These are phyloP conservation scores for Cryptococcus maquisensis DNA, from an alignment of 1,284 basidiomycete species.

Conservation along the genomic window DNA sequence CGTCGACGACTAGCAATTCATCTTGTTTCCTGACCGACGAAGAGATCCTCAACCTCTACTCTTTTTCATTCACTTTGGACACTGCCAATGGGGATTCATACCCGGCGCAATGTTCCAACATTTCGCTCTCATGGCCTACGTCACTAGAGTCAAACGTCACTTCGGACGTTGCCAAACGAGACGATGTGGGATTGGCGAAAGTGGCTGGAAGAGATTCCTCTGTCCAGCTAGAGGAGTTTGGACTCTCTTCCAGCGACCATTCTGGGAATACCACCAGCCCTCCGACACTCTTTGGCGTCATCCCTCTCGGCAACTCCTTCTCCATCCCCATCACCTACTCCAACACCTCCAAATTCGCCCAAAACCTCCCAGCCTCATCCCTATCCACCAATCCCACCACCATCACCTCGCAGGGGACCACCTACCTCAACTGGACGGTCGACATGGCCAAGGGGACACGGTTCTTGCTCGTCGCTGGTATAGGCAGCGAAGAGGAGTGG, in stretches of 20 bases:
- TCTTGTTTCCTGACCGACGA: conserved; percentile 37
- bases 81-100: conserved; percentile 16
- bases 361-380: conserved; percentile 25
- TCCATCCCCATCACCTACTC: conserved; percentile 41
- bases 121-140: conserved; percentile 44
- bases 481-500: conserved; percentile 42
- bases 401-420: conserved; percentile 34
- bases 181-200: neutral
- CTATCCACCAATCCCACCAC: conserved; percentile 39
- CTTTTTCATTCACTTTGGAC: conserved; percentile 44
- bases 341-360: conserved; percentile 20
- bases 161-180: conserved; percentile 5
- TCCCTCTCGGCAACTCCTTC: conserved; percentile 46
- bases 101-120: conserved; percentile 44
- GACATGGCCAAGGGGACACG: conserved; percentile 44
- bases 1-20: conserved; percentile 12
- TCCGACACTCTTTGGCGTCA: conserved; percentile 46
- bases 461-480: conserved; percentile 45
- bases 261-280: conserved; percentile 42
- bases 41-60: conserved; percentile 37
- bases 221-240: conserved; percentile 1
- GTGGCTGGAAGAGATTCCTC: neutral
- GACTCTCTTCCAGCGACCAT: conserved; percentile 20
- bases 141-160: conserved; percentile 37
- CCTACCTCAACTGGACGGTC: conserved; percentile 42